Percentiles rank a stretch among this genome's conserved stretches.
These are phyloP conservation scores for Wickerhamiella domercqiae DNA, from an alignment of 805 yeast genomes.

Conservation along the genomic window DNA sequence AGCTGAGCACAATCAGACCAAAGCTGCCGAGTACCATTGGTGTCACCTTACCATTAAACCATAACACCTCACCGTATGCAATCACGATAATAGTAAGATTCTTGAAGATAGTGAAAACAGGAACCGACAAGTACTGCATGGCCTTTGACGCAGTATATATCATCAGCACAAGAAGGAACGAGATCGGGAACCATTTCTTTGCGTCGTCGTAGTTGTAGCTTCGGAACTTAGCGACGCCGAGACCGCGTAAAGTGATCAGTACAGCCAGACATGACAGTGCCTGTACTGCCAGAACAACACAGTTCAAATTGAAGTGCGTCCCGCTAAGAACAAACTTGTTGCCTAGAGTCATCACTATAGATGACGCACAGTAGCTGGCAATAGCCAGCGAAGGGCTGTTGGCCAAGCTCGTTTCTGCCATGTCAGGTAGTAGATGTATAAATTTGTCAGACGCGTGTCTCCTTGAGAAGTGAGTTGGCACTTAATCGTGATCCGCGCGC, in stretches of 20 bases:
- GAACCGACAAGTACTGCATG: constrained; percentile 75
- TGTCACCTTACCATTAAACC: constrained; percentile 91
- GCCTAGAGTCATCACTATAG: constrained; percentile 94
- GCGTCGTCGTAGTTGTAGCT: constrained; percentile 77
- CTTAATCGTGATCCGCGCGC: too few species aligned
- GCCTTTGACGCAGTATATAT: constrained; percentile 95
- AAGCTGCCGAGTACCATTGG: constrained; percentile 83
- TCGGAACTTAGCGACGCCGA: constrained; percentile 74
- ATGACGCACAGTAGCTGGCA: constrained; percentile 64
- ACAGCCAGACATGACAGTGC: constrained; percentile 66
- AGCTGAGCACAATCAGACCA: constrained; percentile 75
- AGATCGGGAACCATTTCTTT: constrained; percentile 87
- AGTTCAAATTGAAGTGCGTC: constrained; percentile 67
- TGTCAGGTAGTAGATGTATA: background rate
- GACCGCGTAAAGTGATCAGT: constrained; percentile 53
- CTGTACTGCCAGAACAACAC: constrained; percentile 79
- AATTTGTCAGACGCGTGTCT: background rate
- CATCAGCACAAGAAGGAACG: constrained; percentile 77
- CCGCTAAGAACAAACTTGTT: constrained; percentile 87
- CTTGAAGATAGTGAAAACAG: constrained; percentile 96
- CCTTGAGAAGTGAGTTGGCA: background rate
- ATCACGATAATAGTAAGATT: constrained; percentile 90
- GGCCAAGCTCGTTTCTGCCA: constrained; percentile 10
- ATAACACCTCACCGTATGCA: constrained; percentile 94
- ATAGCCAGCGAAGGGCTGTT: constrained; percentile 27